These are phyloP conservation scores for Kluyveromyces sp. DNA, from an alignment of 1,139 yeast species.

Conservation along the genomic window DNA sequence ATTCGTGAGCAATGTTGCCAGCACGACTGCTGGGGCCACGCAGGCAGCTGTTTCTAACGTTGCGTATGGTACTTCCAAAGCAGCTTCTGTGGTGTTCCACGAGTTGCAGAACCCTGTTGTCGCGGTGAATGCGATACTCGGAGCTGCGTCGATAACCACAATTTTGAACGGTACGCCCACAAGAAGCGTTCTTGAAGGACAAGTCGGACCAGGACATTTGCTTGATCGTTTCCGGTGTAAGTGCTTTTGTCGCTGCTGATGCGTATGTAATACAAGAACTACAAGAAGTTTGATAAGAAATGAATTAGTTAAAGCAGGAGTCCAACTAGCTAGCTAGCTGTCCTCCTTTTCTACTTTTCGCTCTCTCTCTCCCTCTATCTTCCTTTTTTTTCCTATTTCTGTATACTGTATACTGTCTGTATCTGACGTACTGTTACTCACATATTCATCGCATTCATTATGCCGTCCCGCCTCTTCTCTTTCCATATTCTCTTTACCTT, in stretches of 20 bases:
- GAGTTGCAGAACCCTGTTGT: conserved; percentile 61
- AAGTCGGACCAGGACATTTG: conserved; percentile 45
- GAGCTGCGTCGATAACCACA: conserved; percentile 43
- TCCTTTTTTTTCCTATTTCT: no score
- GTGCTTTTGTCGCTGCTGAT: conserved; percentile 50
- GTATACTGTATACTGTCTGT: no score
- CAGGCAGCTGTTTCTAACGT: conserved; percentile 9
- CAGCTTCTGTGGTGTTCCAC: conserved; percentile 10
- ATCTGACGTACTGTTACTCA: no score
- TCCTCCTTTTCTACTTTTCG: no score
- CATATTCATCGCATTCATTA: no score
- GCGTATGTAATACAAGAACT: conserved; percentile 45
- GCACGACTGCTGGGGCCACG: conserved; percentile 2
- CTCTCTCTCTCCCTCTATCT: no score
- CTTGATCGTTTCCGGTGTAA: conserved; percentile 45
- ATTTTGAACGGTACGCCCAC: conserved; percentile 47
- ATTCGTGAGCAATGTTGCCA: conserved; percentile 2
- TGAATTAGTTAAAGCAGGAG: neutral
- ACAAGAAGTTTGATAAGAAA: conserved; percentile 42
- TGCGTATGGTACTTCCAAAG: conserved; percentile 9
- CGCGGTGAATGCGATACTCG: conserved; percentile 44
- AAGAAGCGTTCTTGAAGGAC: conserved; percentile 30
- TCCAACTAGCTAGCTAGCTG: no score
- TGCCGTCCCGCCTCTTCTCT: no score
- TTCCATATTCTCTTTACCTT: no score